Evolutionary conservation across 2,329 filamentous ascomycete species (phyloP), one percentile per base, ranked within the genome.

Genomic region (Massarina eburnea): DNA sequence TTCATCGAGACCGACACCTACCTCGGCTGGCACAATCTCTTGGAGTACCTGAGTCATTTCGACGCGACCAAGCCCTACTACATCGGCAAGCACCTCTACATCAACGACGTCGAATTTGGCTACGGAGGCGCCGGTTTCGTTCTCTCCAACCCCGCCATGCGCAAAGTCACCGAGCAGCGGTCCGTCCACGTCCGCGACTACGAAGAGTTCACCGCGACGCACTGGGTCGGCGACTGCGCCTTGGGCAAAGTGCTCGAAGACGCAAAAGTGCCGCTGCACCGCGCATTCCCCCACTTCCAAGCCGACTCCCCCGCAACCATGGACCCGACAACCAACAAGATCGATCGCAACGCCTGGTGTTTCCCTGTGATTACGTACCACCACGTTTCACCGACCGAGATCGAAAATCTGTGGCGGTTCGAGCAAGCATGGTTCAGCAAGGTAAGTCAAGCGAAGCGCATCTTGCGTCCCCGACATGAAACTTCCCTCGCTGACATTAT

Each of bases 111-210:
- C 21, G 59, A 73, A 3, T 75, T 76, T 37, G 74, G 68, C 1
- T 73, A 76, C 46, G 73, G 73, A 30, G 74, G 74, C 3, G 72
- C 72, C 8, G 74, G 71, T 12, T 75, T 74, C 47, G 61, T 74
- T 12, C 56, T 76, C 5, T 75, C 73, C 4, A 66, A 67, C 33
- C 62, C 71, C 1, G 73, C 74, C 1, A 62, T 75, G 50, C 54
- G 60, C 15, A 69, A 65, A 41, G 59, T 71, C 8, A 52, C 56
- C 10, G 55, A 63, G 40, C 61, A 67, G 27, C 64, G 64, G 19
- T 62, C 57, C 8, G 48, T 49, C n/a, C 60, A 55, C 19, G 48
- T 68, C 22, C 47, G 41, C 19, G 62, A 66, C 33, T 72, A 69
- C 52, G 66, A 73, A 44, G 55, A 67, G 4, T 63, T 68, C 41